Evolutionary conservation across 208 protist genomes (phyloP), one percentile per base, ranked within the genome.

Genomic region (Strigomonas culicis): DNA sequence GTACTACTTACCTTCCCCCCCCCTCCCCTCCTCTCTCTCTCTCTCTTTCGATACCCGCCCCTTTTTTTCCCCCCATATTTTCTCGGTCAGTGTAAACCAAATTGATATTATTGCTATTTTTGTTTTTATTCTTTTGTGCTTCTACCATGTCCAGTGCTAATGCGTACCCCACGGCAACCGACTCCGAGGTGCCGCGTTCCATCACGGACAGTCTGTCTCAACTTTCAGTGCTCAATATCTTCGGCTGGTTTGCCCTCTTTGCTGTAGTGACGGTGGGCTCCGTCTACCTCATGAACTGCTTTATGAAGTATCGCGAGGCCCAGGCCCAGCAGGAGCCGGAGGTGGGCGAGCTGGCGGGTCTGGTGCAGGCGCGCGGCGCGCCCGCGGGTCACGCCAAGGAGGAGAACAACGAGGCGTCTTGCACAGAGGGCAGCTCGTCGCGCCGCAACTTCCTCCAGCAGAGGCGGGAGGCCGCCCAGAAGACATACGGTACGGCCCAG

Each of bases 391-490:
- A 46, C 36, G 13, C 7, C 8, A 7, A 61, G 8, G 30, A 7
- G 56, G 56, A 47, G 11, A 22, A 24, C 19, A 61, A 30, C 30
- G 68, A 50, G 50, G 36, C 65, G n/a, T 61, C 56, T 49, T 58
- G 59, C 6, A 39, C 11, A 32, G 32, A 34, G n/a, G 83, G 83
- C 21, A 90, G 83, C 66, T 58, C 79, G 8, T 90, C 88, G 3
- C 70, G 88, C 0, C 79, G 86, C 62, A 79, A 76, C 19, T 94
- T 94, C 63, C 61, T 90, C 24, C 72, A 89, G 56, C 76, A 79
- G 22, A 81, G 88, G 11, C 66, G 70, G 50, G 67, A 60, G 52
- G 69, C 72, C 1, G 74, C 75, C n/a, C 60, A 66, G 65, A 51
- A 32, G 25, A 67, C 47, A 11, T 77, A 76, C 60, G 76, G 66